Base-by-base conservation (phyloP, 2,329 filamentous ascomycete species). In the Ceratocystis ficicola region DNA sequence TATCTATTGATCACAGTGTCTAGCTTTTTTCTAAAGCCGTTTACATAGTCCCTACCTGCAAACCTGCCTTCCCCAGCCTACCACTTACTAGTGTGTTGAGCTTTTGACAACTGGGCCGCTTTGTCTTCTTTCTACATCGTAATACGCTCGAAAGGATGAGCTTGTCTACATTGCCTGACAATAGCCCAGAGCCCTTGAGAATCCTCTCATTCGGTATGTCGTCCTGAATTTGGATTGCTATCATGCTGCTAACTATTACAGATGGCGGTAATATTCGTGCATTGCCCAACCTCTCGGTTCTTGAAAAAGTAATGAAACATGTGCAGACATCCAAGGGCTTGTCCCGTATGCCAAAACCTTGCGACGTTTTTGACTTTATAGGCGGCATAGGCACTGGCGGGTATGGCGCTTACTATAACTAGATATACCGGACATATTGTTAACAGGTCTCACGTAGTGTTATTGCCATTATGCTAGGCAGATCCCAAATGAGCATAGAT, bases 361-460 rank as follows among this genome's bases (percentile, higher is more conserved):
- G 70, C 59, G 71, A 73, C 20, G 64, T 69, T 36, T 73, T 73
- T 64, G 69, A 73, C 25, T 64, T 73, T 17, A 72, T 73, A 55
- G 72, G 71, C 50, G 72, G 72, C 20, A 73, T 71, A 30, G 72
- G 72, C 62, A 73, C 72, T 1, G 71, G 72, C 48, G 70, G 71
- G 71, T 72, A 63, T 28, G 66, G 41, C n/a, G 1, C 30, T 30
- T 4, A 30, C 44, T n/a, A 2, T 41, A 22, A 15, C 30, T 52
- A 28, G 6, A 66, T 30, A 20, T 15, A 2, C 8, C 12, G 1
- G 12, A 50, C 17, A 22, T 50, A 50, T 22, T 22, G n/a, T 4
- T n/a, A 4, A 30, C 30, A 30, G 6, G 25, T 5, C 20, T 20
- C 22, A 6, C 22, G 12, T 20, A 50, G 48, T 5, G 3, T 50